Conservation (phyloP, 2,329 filamentous ascomycete genomes). For the Calonectria pauciramosa region DNA sequence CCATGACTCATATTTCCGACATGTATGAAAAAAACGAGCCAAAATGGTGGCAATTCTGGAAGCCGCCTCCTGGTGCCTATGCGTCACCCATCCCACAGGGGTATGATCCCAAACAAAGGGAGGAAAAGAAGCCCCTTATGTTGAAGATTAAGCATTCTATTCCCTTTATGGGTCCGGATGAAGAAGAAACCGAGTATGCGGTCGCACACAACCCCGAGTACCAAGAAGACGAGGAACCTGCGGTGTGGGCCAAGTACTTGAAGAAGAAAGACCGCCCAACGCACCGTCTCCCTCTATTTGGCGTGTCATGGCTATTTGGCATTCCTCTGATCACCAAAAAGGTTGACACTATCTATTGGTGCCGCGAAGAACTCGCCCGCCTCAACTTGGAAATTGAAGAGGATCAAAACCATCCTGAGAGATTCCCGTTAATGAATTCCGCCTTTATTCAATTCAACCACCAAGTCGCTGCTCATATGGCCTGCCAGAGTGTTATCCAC, state of each 20-base stretch:
- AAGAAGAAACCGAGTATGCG: constrained; percentile 69
- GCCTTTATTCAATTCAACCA: constrained; percentile 99
- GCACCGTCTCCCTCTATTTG: constrained; percentile 77
- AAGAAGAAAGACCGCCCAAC: constrained; percentile 87
- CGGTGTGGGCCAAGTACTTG: constrained; percentile 87
- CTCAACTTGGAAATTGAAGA: constrained; percentile 93
- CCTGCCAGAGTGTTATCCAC: constrained; percentile 91
- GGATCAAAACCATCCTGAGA: constrained; percentile 87
- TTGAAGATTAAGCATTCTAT: constrained; percentile 64
- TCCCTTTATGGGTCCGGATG: constrained; percentile 62
- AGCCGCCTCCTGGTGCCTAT: constrained; percentile 72
- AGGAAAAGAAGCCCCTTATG: constrained; percentile 62
- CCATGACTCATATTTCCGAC: constrained; percentile 62
- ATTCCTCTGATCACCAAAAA: constrained; percentile 88
- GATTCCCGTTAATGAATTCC: constrained; percentile 93
- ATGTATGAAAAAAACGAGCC: constrained; percentile 62
- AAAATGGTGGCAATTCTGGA: constrained; percentile 76
- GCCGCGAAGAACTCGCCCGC: constrained; percentile 86
- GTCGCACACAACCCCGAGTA: constrained; percentile 73
- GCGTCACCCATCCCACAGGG: constrained; percentile 73
- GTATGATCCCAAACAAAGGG: constrained; percentile 53
- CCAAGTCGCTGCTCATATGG: constrained; percentile 98
- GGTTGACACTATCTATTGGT: constrained; percentile 95
- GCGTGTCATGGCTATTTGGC: constrained; percentile 79
- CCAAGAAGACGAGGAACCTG: constrained; percentile 68